These are phyloP conservation scores for Seiridium unicorne DNA, from an alignment of 2,329 filamentous ascomycete genomes.

Conservation along the genomic window DNA sequence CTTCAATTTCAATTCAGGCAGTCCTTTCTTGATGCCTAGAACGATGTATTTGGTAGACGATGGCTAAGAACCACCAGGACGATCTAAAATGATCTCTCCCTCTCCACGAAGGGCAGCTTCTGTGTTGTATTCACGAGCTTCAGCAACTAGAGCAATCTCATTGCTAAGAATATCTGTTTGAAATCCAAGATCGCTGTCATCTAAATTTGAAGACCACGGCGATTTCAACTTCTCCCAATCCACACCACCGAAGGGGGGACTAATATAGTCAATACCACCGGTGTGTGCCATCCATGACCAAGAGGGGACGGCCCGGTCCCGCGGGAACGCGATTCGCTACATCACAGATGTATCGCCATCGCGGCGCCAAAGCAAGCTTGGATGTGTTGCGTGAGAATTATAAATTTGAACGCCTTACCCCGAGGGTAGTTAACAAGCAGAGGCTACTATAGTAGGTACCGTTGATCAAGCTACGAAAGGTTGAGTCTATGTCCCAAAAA, in stretches of 20 bases:
- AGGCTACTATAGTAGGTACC: too few species aligned
- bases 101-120: background rate
- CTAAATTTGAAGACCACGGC: background rate
- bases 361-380: background rate
- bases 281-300: slow-evolving; percentile 6
- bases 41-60: background rate
- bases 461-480: too few species aligned
- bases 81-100: background rate
- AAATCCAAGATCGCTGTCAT: background rate
- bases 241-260: background rate
- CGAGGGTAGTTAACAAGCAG: too few species aligned
- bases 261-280: slow-evolving; percentile 4
- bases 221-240: background rate
- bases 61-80: background rate
- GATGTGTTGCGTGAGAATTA: too few species aligned
- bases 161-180: background rate
- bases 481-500: too few species aligned
- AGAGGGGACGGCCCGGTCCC: background rate
- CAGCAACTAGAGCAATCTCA: background rate
- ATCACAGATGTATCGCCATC: background rate
- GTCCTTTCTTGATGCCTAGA: background rate
- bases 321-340: background rate
- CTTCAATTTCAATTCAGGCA: background rate
- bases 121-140: background rate
- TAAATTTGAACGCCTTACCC: too few species aligned